Evolutionary conservation across 2,329 filamentous ascomycete species (phyloP), one percentile per base, ranked within the genome.

Genomic region (Monosporascus sp.): DNA sequence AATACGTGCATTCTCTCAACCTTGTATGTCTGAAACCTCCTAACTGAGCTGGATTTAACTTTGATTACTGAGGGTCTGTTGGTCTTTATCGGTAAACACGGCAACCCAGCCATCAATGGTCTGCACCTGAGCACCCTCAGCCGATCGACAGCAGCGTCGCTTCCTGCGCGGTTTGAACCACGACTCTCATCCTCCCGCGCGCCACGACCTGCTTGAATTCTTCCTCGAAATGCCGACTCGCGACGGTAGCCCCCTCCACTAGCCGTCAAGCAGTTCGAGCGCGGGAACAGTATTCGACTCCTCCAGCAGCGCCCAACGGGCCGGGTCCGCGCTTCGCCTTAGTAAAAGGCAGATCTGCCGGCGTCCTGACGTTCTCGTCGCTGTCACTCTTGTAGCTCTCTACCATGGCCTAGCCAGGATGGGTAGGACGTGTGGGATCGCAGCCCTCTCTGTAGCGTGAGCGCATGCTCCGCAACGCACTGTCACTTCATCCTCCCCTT

Each of bases 371-470:
- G 60, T 84, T 83, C 8, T 70, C 71, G 0, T 50, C 54, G 51
- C 71, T 75, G 0, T 64, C 55, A 1, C 58, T 51, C 50, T 72
- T 71, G 35, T 71, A 71, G 2, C 66, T 70, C 60, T 81, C 78
- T 1, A 79, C 60, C 4, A 69, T 63, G 0, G 69, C 74, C 72
- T 66, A 0, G 78, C 65, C 20, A 83, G 61, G 2, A 74, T 73
- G n/a, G 78, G 76, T 1, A 83, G 66, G 7, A 83, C 73, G 56
- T 84, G 80, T 18, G 79, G 72, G 45, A 68, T 55, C 0, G 74
- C 72, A 2, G 69, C 66, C 6, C 61, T 63, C 24, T 71, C 56
- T 0, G 70, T 71, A 0, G 76, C 72, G 7, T 63, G 59, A 80
- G 61, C 1, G 71, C 70, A 67, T 74, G 79, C 62, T 80, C 77